Evolutionary conservation across 176 grass and related monocot species (phyloP), one percentile per base, ranked within the genome.

Genomic region (Eragrostis curvula): DNA sequence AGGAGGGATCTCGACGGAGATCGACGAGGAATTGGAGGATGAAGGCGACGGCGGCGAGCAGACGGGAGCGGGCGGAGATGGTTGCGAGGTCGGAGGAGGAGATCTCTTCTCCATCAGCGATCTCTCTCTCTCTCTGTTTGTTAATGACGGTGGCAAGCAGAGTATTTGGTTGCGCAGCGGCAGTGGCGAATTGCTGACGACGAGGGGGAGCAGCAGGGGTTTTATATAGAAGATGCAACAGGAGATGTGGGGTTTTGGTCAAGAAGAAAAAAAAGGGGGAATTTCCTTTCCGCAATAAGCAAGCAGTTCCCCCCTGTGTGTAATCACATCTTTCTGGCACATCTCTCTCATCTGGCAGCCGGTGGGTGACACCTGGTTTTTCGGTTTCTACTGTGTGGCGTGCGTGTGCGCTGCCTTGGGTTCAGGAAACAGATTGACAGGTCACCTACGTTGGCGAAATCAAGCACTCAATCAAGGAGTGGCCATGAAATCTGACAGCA

Each of bases 81-180:
- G 5, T 10, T 71, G 87, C 6, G 44, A 36, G 4, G 32, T 36
- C n/a, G n/a, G 44, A 71, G 77, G 62, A 48, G 71, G 50, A 74
- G 62, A 84, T 78, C 67, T 85, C 75, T 73, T 85, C 75, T 73
- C 71, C 91, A 91, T 40, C n/a, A n/a, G n/a, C n/a, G 50, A 70
- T 79, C 85, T 55, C 32, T 64, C 25, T n/a, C 32, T 36, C 4
- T 36, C 3, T 50, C 15, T 53, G 8, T 30, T 9, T 53, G 17
- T 13, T 25, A 12, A 36, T 36, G 32, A 36, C 4, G 32, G 32
- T 36, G 32, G 32, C n/a, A n/a, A n/a, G n/a, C n/a, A n/a, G n/a
- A n/a, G n/a, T 36, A 36, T 36, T 4, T 36, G 32, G 32, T 36
- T 36, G 2, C 2, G 32, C 32, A 36, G 32, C 32, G 4, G 32